Evolutionary conservation across 2,329 filamentous ascomycete species (phyloP).

Genomic region (Fusarium sambucinum): DNA sequence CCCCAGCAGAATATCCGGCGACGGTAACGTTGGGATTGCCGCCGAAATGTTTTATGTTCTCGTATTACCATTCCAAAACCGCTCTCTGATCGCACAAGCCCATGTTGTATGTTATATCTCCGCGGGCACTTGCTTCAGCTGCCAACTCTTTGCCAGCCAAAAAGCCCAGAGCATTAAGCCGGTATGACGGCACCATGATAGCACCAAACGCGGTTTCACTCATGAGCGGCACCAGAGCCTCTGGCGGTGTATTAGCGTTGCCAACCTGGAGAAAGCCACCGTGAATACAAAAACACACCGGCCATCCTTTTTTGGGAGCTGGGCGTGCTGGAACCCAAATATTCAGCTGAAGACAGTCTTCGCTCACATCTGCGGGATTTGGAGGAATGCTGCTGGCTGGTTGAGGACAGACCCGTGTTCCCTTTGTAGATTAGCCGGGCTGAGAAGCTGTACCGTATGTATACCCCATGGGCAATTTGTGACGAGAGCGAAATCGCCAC

Average conservation of each 20-base stretch:
- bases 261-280: conserved; percentile 1
- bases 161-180: neutral
- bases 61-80: neutral
- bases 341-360: conserved; percentile 5
- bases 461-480: neutral
- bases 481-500: neutral
- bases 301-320: neutral
- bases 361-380: neutral
- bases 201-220: neutral
- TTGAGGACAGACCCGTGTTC: neutral
- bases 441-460: neutral
- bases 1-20: neutral
- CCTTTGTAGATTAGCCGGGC: neutral
- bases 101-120: neutral
- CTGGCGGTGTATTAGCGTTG: neutral
- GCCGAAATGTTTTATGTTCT: neutral
- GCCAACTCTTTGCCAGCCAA: neutral
- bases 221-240: neutral
- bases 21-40: neutral
- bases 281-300: neutral
- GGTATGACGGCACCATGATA: neutral
- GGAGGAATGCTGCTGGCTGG: neutral
- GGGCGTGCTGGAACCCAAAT: conserved; percentile 6
- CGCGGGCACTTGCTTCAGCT: neutral
- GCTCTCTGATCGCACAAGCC: neutral